Conservation (phyloP, 1,284 basidiomycete genomes). For the Naganishia albida region DNA sequence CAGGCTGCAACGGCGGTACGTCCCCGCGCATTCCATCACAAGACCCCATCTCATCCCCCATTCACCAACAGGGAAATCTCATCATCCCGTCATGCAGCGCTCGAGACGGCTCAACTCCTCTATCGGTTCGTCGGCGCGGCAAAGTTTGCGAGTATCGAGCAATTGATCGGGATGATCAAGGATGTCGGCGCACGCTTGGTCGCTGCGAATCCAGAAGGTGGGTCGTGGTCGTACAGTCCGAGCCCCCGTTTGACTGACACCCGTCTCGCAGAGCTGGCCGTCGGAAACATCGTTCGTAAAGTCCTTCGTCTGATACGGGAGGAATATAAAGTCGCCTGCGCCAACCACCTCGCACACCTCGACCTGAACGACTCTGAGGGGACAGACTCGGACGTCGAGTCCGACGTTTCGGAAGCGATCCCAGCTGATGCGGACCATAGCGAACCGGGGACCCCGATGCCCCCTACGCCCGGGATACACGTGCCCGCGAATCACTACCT, state of each 20-base stretch:
- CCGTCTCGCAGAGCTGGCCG: constrained; percentile 71
- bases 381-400: constrained; percentile 34
- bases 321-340: constrained; percentile 67
- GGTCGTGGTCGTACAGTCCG: constrained; percentile 30
- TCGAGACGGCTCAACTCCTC: constrained; percentile 84
- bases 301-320: constrained; percentile 90
- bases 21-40: background rate
- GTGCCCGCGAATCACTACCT: constrained; percentile 49
- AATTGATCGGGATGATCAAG: constrained; percentile 78
- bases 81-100: constrained; percentile 80
- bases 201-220: constrained; percentile 91
- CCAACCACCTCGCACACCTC: constrained; percentile 34
- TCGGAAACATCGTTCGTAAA: constrained; percentile 89
- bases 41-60: background rate
- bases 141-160: constrained; percentile 81
- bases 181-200: constrained; percentile 75
- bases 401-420: constrained; percentile 29
- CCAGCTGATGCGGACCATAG: constrained; percentile 42
- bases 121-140: constrained; percentile 86
- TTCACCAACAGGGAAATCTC: constrained; percentile 66
- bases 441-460: constrained; percentile 48
- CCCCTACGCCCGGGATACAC: constrained; percentile 46
- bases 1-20: constrained; percentile 32
- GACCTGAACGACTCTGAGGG: background rate
- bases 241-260: background rate